Conservation (phyloP, 208 protist genomes). For the Leishmania guyanensis region DNA sequence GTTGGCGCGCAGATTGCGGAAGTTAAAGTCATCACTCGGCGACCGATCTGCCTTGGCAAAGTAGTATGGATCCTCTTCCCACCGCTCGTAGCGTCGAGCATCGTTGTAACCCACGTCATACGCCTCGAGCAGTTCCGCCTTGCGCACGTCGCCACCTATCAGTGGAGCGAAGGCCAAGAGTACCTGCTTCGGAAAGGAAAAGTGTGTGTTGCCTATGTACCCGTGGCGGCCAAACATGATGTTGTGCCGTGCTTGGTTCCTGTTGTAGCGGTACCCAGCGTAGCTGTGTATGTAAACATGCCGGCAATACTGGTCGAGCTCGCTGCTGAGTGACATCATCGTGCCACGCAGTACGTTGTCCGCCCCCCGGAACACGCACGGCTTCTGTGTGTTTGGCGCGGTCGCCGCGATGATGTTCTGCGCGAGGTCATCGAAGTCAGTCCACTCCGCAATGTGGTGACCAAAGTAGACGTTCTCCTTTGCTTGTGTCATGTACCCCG, state of each 20-base stretch:
- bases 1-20: conserved; percentile 73
- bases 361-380: conserved; percentile 84
- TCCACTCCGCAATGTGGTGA: conserved; percentile 87
- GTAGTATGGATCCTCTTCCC: conserved; percentile 92
- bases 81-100: conserved; percentile 85
- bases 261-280: conserved; percentile 75
- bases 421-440: conserved; percentile 69
- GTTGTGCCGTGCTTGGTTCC: conserved; percentile 83
- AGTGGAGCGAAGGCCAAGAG: conserved; percentile 73
- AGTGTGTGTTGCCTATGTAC: conserved; percentile 83
- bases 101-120: conserved; percentile 90
- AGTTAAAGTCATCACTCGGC: conserved; percentile 83
- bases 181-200: conserved; percentile 72
- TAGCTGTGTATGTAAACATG: conserved; percentile 92
- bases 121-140: conserved; percentile 73
- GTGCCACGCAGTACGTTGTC: conserved; percentile 89
- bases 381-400: conserved; percentile 82
- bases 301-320: conserved; percentile 89
- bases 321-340: conserved; percentile 88
- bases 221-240: conserved; percentile 87
- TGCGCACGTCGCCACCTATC: conserved; percentile 45
- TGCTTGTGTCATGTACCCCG: conserved; percentile 81
- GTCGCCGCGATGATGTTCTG: conserved; percentile 86
- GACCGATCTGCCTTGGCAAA: conserved; percentile 86
- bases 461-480: conserved; percentile 89